Conservation (phyloP, 768 basidiomycete genomes). For the Suillus weaverae region DNA sequence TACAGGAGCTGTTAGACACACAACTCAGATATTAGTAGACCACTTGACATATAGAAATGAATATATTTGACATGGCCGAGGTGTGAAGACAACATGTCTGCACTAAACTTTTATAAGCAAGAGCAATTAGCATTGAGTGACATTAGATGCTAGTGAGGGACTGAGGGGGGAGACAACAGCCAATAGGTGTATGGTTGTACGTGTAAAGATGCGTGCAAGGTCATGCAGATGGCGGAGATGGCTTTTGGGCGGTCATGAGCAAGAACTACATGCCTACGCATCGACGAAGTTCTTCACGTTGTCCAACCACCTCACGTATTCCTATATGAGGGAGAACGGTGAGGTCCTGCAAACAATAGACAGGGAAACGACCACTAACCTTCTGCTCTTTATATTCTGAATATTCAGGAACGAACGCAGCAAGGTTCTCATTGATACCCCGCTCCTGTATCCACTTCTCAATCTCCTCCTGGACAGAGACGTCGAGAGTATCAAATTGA, state of each 20-base stretch:
- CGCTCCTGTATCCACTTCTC: constrained; percentile 88
- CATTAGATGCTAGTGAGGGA: constrained; percentile 4
- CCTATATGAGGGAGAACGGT: constrained; percentile 45
- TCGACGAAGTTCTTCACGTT: constrained; percentile 85
- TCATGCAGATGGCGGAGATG: constrained; percentile 1
- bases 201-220: constrained; percentile 10
- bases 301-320: constrained; percentile 88
- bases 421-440: constrained; percentile 80
- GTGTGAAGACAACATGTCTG: neutral
- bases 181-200: constrained; percentile 14
- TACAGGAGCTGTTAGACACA: neutral
- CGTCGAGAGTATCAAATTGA: constrained; percentile 90
- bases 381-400: constrained; percentile 91
- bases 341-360: constrained; percentile 6
- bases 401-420: constrained; percentile 86
- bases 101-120: neutral
- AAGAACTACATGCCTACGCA: constrained; percentile 33
- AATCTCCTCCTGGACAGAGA: constrained; percentile 85
- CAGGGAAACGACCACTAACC: constrained; percentile 44
- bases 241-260: constrained; percentile 2
- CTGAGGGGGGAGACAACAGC: constrained; percentile 24
- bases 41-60: neutral
- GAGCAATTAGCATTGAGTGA: neutral
- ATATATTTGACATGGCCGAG: neutral
- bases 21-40: neutral